A percentile compares a stretch with the other conserved stretches of the same genome.
Conservation (phyloP, 1,284 basidiomycete genomes). For the Naganishia cerealis region DNA sequence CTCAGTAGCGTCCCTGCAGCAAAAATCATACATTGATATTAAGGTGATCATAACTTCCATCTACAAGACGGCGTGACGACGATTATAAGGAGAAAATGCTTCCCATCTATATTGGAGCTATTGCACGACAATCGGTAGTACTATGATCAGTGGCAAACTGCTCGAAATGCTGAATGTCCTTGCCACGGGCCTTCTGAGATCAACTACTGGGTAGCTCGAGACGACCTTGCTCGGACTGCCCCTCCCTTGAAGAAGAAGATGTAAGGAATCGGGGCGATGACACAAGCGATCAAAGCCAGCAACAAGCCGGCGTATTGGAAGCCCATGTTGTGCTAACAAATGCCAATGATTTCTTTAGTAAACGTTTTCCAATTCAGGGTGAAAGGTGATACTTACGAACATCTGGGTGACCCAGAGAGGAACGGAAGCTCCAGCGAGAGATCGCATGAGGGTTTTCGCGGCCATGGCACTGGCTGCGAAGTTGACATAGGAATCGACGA, state of each 20-base stretch:
- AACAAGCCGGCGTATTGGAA: constrained; percentile 46
- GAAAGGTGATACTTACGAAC: constrained; percentile 36
- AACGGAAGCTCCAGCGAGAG: constrained; percentile 53
- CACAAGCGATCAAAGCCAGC: constrained; percentile 43
- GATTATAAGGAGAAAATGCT: background rate
- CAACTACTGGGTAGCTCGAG: constrained; percentile 16
- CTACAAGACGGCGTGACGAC: background rate
- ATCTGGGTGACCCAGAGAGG: constrained; percentile 46
- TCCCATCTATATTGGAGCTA: background rate
- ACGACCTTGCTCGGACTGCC: constrained; percentile 35
- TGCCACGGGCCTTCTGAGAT: background rate
- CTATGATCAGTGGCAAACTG: background rate
- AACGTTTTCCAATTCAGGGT: background rate
- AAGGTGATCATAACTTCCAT: background rate
- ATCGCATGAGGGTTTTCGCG: constrained; percentile 58
- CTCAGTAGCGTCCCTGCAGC: background rate
- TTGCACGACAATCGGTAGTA: background rate
- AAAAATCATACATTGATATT: background rate
- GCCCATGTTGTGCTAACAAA: constrained; percentile 38
- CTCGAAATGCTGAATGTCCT: background rate
- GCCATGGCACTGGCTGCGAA: constrained; percentile 54
- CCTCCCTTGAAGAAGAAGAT: constrained; percentile 49
- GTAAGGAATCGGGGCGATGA: constrained; percentile 45
- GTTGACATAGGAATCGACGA: constrained; percentile 44
- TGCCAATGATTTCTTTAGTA: background rate